A percentile compares a stretch with the other conserved stretches of the same genome.
These are phyloP conservation scores for Phalaenopsis hybrid DNA, from an alignment of 116 monocot genomes.

Conservation along the genomic window DNA sequence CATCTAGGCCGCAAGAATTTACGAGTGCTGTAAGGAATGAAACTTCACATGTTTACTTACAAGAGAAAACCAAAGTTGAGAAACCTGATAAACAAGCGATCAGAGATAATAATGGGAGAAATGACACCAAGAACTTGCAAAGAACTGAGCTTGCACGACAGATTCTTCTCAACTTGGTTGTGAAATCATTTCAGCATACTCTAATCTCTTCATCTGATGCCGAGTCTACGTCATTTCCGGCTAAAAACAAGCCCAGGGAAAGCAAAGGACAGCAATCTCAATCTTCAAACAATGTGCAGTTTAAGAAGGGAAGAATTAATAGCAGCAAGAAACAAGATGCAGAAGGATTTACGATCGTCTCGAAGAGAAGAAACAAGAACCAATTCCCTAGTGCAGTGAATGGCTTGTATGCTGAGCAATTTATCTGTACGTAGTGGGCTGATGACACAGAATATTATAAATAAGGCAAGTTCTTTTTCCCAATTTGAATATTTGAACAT, in stretches of 20 bases:
- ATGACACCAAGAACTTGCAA: slow-evolving; percentile 12
- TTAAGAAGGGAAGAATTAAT: not conserved
- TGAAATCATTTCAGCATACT: slow-evolving; percentile 57
- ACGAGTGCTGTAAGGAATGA: not conserved
- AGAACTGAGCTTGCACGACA: slow-evolving; percentile 73
- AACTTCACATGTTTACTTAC: slow-evolving; percentile 4
- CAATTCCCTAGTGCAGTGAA: slow-evolving; percentile 38
- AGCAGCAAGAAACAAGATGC: slow-evolving; percentile 37
- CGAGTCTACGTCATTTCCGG: slow-evolving; percentile 4
- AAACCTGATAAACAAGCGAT: not conserved
- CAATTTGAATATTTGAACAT: not conserved
- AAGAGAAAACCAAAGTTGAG: slow-evolving; percentile 15
- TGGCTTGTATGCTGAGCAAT: slow-evolving; percentile 44
- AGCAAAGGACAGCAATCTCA: not conserved
- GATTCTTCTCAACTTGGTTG: slow-evolving; percentile 82
- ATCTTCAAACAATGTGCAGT: not conserved
- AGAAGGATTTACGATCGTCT: slow-evolving; percentile 83
- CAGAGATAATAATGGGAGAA: slow-evolving; percentile 33
- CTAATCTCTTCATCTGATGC: slow-evolving; percentile 6
- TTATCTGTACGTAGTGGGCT: not conserved
- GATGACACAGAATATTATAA: slow-evolving; percentile 4
- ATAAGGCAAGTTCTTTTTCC: not conserved
- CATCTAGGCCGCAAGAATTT: too few species aligned
- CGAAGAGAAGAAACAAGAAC: slow-evolving; percentile 63
- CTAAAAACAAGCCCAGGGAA: slow-evolving; percentile 9